Base-by-base conservation (phyloP, 2,329 filamentous ascomycete species). In the Trichoderma sp. region DNA sequence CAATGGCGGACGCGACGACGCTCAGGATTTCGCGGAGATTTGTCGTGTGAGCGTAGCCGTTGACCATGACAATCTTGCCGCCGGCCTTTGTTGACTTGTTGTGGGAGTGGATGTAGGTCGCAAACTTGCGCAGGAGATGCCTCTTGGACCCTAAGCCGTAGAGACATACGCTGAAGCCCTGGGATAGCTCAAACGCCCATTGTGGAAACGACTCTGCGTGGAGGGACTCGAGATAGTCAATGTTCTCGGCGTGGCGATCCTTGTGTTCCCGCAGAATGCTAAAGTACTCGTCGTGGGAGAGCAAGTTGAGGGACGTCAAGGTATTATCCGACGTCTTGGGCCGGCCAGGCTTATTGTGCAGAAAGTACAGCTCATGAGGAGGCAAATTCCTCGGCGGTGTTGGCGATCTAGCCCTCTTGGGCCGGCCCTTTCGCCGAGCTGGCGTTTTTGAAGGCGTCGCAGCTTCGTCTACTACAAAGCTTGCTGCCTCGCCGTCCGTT, bases 71-170 rank as follows among this genome's bases (percentile, higher is more conserved):
- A 74, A 97, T 93, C 1, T 80, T 81, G 6, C 76, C 75, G 6
- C 76, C 75, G 8, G 81, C 79, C 14, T 82, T 78, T 2, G 74
- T 72, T 18, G 30, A 28, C 32, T 76, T 78, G 47, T 72, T 73
- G 8, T 74, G 74, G 26, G 80, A 81, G 66, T 86, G 81, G 77
- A 93, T 89, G 80, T 93, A 89, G 71, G 89, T 87, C 0, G 93
- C 94, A 79, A 97, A 97, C 57, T 88, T 86, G 73, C 91, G 89
- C 11, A 95, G 85, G 1, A 98, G 87, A 3, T 85, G 83, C 39
- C 93, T 87, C 81, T 99, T 99, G 3, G 94, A 97, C 1, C 96
- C 96, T 79, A 94, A 97, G 34, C 96, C 96, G 79, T 97, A 98
- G 0, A 98, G 83, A 79, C 96, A 97, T 66, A 98, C 85, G 77